These are phyloP conservation scores for Pistacia vera DNA, from an alignment of 345 rosid species.

Conservation along the genomic window DNA sequence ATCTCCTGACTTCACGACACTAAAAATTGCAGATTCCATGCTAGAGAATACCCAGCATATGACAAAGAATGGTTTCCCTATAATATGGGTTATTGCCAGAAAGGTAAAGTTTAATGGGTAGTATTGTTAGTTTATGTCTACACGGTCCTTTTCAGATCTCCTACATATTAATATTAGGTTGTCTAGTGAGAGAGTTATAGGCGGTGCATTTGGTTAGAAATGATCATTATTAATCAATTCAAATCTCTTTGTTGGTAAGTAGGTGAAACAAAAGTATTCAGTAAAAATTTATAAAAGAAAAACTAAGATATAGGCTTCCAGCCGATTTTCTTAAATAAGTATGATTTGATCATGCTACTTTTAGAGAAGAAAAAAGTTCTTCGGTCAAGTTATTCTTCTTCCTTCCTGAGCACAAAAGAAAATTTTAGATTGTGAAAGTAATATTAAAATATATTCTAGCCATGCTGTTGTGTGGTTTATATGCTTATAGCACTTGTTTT, in stretches of 20 bases:
- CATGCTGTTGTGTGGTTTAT: neutral
- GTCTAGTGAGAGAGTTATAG: too few species aligned
- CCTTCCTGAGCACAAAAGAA: neutral
- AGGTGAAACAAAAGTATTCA: too few species aligned
- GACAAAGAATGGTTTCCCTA: constrained; percentile 66
- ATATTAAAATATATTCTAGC: neutral
- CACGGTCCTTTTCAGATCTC: neutral
- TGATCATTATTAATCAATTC: neutral
- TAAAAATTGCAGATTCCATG: constrained; percentile 73
- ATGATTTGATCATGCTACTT: neutral
- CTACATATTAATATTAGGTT: neutral
- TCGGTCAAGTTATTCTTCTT: neutral
- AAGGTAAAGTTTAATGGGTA: constrained; percentile 38
- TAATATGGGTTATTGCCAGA: constrained; percentile 91
- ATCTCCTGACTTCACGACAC: constrained; percentile 9
- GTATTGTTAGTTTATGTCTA: neutral
- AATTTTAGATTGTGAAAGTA: neutral
- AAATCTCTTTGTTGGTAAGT: neutral
- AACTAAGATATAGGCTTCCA: neutral
- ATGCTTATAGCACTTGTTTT: neutral
- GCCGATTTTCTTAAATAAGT: neutral
- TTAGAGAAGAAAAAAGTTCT: neutral
- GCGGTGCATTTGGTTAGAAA: neutral
- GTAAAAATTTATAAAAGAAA: too few species aligned
- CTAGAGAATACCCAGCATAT: constrained; percentile 85